A percentile compares a stretch with the other conserved stretches of the same genome.
Conservation (phyloP, 2,329 filamentous ascomycete genomes). For the Graphiopsis chlorocephala region DNA sequence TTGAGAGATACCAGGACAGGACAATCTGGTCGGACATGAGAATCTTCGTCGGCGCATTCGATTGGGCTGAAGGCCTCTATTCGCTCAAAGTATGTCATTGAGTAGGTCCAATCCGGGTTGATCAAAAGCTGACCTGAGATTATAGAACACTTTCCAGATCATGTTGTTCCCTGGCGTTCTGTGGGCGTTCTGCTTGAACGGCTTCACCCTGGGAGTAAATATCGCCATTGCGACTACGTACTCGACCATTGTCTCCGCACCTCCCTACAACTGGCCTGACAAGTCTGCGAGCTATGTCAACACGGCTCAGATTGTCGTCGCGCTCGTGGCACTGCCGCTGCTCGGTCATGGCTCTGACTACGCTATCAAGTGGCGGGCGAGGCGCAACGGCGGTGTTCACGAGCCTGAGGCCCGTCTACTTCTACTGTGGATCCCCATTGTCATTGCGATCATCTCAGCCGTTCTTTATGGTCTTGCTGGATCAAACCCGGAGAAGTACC, state of each 20-base stretch:
- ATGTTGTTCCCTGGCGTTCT: constrained; percentile 42
- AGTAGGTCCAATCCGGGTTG: neutral
- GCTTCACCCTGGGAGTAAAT: constrained; percentile 41
- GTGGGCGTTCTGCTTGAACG: constrained; percentile 43
- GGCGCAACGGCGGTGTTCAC: constrained; percentile 40
- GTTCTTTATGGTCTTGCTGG: constrained; percentile 38
- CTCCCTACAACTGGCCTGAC: constrained; percentile 40
- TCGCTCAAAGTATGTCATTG: constrained; percentile 23
- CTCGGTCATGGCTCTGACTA: constrained; percentile 42
- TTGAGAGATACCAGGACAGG: constrained; percentile 36
- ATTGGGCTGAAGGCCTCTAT: constrained; percentile 38
- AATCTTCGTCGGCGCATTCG: constrained; percentile 39
- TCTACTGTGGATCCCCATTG: constrained; percentile 37
- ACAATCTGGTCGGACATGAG: constrained; percentile 41
- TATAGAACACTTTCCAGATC: constrained; percentile 24
- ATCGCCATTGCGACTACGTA: constrained; percentile 46
- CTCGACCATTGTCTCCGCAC: constrained; percentile 34
- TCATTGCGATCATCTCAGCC: constrained; percentile 38
- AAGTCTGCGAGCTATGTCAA: constrained; percentile 35
- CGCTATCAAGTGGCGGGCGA: constrained; percentile 37
- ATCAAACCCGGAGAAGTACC: constrained; percentile 22
- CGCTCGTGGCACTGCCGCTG: constrained; percentile 39
- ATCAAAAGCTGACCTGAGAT: neutral
- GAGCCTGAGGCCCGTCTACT: constrained; percentile 42
- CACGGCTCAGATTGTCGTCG: constrained; percentile 40